Percentiles rank a stretch among this genome's conserved stretches.
phyloP scores from a whole-genome alignment of 208 protist genomes.

The Naegleria fowleri region DNA sequence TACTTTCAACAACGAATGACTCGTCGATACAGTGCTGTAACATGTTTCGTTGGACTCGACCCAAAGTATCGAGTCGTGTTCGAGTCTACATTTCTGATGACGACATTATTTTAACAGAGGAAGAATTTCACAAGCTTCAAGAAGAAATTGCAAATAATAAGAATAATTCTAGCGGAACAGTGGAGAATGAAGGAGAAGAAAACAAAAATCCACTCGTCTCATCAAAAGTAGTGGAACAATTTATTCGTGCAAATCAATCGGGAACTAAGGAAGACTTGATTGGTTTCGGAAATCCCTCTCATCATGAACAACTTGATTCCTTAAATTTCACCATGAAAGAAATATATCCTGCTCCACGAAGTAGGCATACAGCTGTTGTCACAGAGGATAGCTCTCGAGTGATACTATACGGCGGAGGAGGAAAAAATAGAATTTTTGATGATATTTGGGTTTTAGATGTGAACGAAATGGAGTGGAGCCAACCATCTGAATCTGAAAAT shows the following conservation, averaged over 20 bases:
- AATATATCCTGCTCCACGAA: neutral
- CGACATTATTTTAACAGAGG: neutral
- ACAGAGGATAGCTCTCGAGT: neutral
- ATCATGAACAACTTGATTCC: neutral
- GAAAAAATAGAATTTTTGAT: conserved; percentile 28
- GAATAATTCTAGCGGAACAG: neutral
- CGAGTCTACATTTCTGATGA: conserved; percentile 11
- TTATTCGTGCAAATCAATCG: neutral
- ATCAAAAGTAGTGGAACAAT: neutral
- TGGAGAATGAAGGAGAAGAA: neutral
- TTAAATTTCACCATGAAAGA: neutral
- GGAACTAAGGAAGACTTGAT: neutral
- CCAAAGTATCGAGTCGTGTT: neutral
- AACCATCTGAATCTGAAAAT: neutral
- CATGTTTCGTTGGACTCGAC: neutral
- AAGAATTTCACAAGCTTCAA: neutral
- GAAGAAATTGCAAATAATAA: neutral
- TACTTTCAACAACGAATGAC: neutral
- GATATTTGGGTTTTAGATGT: conserved; percentile 12
- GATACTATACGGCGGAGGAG: neutral
- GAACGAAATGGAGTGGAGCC: neutral
- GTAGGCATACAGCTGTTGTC: neutral
- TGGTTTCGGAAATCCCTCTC: conserved; percentile 14
- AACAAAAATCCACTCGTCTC: neutral
- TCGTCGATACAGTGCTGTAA: neutral